A percentile compares a stretch with the other conserved stretches of the same genome.
phyloP scores from a whole-genome alignment of 805 yeast genomes.

The Lipomyces yamanashiensis region DNA sequence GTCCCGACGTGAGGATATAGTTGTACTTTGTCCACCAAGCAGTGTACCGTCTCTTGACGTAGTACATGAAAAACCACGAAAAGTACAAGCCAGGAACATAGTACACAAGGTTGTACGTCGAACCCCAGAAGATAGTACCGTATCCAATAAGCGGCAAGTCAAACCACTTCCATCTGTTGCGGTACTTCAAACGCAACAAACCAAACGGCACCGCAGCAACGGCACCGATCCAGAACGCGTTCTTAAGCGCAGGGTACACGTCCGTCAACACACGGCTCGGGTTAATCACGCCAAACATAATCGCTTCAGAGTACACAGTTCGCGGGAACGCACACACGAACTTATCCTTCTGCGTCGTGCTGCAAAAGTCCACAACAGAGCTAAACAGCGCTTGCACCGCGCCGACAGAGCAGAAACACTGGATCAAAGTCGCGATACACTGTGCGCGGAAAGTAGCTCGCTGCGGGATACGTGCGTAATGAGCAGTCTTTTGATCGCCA shows the following conservation, averaged over 20 bases:
- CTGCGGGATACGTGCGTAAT: conserved; percentile 53
- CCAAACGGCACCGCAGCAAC: conserved; percentile 26
- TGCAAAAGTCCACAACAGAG: conserved; percentile 20
- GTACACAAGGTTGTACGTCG: conserved; percentile 20
- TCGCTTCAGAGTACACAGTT: conserved; percentile 24
- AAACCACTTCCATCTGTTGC: conserved; percentile 9
- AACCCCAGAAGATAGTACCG: conserved; percentile 22
- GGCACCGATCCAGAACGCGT: conserved; percentile 25
- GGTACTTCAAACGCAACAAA: conserved; percentile 15
- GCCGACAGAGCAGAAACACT: conserved; percentile 19
- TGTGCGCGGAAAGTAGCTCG: conserved; percentile 50
- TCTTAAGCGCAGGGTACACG: conserved; percentile 24
- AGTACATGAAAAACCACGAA: conserved; percentile 62
- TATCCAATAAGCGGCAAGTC: conserved; percentile 17
- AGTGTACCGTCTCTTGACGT: conserved; percentile 57
- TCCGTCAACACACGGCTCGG: conserved; percentile 23
- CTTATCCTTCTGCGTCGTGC: conserved; percentile 20
- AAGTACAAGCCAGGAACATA: conserved; percentile 23
- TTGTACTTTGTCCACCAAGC: conserved; percentile 80
- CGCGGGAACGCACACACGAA: conserved; percentile 23
- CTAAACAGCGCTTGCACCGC: conserved; percentile 23
- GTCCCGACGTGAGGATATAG: conserved; percentile 65
- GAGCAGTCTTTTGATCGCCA: conserved; percentile 60
- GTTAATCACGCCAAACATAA: conserved; percentile 26
- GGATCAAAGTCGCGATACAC: conserved; percentile 25